Percentiles rank a stretch among this genome's conserved stretches.
phyloP scores from a whole-genome alignment of 768 basidiomycete species.

The Lactarius psammicola region DNA sequence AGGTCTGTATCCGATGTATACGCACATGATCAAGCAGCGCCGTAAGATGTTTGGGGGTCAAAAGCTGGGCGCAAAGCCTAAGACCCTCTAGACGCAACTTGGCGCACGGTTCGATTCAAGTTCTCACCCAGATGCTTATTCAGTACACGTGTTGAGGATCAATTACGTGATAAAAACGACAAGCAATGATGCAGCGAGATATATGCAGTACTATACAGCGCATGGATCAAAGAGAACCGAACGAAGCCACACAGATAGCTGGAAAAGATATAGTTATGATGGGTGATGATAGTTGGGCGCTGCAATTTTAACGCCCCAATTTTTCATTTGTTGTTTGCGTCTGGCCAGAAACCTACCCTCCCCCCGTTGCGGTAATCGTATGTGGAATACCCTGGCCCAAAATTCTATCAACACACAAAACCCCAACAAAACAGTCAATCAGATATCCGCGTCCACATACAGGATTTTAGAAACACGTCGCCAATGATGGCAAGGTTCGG shows the following conservation, averaged over 20 bases:
- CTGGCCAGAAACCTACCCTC: slow-evolving; percentile 58
- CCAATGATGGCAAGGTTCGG: slow-evolving; percentile 58
- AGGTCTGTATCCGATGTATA: slow-evolving; percentile 56
- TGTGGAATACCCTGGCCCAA: slow-evolving; percentile 51
- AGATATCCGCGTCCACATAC: slow-evolving; percentile 40
- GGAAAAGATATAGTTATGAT: background rate
- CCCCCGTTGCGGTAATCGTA: slow-evolving; percentile 57
- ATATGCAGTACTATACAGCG: background rate
- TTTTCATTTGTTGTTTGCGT: slow-evolving; percentile 44
- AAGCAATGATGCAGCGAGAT: background rate
- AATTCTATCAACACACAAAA: background rate
- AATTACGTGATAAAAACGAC: background rate
- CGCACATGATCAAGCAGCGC: slow-evolving; percentile 59
- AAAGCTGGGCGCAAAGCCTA: slow-evolving; percentile 39
- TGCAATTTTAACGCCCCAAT: background rate
- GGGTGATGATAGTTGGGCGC: background rate
- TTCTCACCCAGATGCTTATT: background rate
- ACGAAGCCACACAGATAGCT: background rate
- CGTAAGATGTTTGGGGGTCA: slow-evolving; percentile 50
- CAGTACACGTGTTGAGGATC: background rate
- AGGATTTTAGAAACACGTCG: slow-evolving; percentile 65
- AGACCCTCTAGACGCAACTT: slow-evolving; percentile 33
- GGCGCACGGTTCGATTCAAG: background rate
- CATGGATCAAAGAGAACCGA: too few relatives aligned
- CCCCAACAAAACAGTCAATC: slow-evolving; percentile 11